Percentiles rank a stretch among this genome's conserved stretches.
phyloP scores from a whole-genome alignment of 192 early-diverging fungal genomes.

The Linnemannia exigua region DNA sequence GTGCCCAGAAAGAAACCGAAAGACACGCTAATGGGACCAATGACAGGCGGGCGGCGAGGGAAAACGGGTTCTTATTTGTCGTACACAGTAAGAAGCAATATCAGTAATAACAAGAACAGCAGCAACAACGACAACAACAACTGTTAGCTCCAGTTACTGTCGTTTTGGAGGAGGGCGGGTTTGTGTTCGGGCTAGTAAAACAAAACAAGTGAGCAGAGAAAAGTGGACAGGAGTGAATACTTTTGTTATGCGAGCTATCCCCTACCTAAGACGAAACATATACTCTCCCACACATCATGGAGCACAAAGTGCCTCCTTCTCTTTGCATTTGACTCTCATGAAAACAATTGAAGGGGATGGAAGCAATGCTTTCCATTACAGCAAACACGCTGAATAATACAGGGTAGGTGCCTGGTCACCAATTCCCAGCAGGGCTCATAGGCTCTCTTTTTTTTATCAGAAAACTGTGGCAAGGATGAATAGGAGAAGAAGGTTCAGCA shows the following conservation, averaged over 20 bases:
- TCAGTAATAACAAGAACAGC: neutral
- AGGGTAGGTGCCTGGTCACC: neutral
- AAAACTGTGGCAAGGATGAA: neutral
- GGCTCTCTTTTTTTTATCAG: neutral
- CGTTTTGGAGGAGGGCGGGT: neutral
- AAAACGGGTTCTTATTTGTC: neutral
- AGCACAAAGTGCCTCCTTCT: neutral
- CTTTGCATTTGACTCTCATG: neutral
- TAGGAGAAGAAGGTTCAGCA: neutral
- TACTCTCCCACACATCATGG: neutral
- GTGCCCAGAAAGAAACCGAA: neutral
- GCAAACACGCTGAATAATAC: slow-evolving; percentile 1
- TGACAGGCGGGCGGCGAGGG: neutral
- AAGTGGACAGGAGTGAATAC: neutral
- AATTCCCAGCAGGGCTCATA: neutral
- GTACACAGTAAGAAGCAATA: neutral
- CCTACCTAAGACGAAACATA: neutral
- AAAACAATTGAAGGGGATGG: neutral
- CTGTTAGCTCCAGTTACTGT: neutral
- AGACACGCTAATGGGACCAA: neutral
- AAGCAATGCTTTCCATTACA: neutral
- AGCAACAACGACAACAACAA: neutral
- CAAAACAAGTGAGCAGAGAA: neutral
- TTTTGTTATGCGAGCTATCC: neutral
- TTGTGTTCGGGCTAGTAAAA: neutral